Base-by-base conservation (phyloP, 495 filamentous ascomycete genomes). In the Aspergillus avenaceus region DNA sequence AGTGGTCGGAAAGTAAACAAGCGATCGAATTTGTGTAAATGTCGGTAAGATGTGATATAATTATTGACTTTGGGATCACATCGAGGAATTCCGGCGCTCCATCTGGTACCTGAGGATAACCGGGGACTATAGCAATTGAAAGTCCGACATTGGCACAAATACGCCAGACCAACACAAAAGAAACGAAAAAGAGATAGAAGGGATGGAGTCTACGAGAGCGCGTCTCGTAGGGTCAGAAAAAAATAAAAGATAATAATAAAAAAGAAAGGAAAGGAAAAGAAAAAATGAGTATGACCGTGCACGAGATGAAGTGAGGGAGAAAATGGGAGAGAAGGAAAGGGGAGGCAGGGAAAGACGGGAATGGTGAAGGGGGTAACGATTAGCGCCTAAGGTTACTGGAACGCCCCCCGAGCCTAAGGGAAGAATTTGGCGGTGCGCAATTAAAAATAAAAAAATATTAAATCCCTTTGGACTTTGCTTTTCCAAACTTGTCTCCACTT, bases 151-250 rank as follows among this genome's bases (percentile, higher is more conserved):
- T 52, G 52, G 46, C 48, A 59, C 59, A 51, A 54, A 52, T 49
- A 59, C 56, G 44, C 60, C 60, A 55, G 56, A 59, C 56, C 60
- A 62, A 59, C 56, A 66, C 55, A 58, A 69, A 58, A 54, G 51
- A 58, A 52, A 61, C 27, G 49, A 54, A 32, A 54, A 58, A 58
- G 55, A 42, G 58, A 61, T 61, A 25, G 23, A 54, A 55, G 50
- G 54, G 56, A 52, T 50, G 48, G 52, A 46, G 49, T 34, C 50
- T 41, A 60, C 55, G 55, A 58, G 55, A 55, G 48, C 43, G 41
- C 49, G 55, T n/a, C 55, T 54, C 52, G 52, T 31, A 52, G 25
- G 47, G 40, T n/a, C n/a, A n/a, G n/a, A n/a, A n/a, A n/a, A n/a
- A n/a, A n/a, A n/a, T n/a, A 47, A 49, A 55, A 54, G 50, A 34